phyloP scores from a whole-genome alignment of 2,329 filamentous ascomycete genomes.

The Aspergillus intermedius region DNA sequence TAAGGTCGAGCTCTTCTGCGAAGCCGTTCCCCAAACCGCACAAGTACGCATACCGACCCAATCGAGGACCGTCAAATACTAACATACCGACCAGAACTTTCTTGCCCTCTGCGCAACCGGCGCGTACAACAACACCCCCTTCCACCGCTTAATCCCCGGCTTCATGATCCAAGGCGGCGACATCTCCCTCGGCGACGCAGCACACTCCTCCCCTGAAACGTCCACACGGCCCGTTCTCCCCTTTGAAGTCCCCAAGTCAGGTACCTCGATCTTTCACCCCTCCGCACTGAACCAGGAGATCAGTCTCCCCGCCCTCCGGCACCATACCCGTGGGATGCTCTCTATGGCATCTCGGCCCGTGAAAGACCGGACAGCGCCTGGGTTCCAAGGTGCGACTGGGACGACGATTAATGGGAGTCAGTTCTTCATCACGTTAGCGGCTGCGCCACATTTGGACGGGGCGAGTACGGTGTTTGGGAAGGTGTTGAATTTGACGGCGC shows the following conservation, averaged over 20 bases:
- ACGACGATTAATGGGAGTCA: slow-evolving; percentile 50
- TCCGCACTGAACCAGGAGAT: slow-evolving; percentile 57
- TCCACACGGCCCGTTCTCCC: slow-evolving; percentile 37
- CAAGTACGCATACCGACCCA: slow-evolving; percentile 50
- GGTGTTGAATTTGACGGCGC: slow-evolving; percentile 42
- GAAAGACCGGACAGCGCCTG: slow-evolving; percentile 40
- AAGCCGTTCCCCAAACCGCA: slow-evolving; percentile 85
- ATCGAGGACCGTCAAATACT: neutral
- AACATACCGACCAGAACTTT: slow-evolving; percentile 47
- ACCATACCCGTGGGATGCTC: slow-evolving; percentile 52
- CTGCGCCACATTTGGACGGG: slow-evolving; percentile 58
- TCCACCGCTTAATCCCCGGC: slow-evolving; percentile 56
- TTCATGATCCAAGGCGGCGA: slow-evolving; percentile 62
- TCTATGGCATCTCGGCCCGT: slow-evolving; percentile 53
- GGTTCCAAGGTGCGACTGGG: slow-evolving; percentile 36
- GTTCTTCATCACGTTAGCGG: slow-evolving; percentile 58
- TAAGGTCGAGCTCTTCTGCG: slow-evolving; percentile 95
- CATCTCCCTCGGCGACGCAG: slow-evolving; percentile 40
- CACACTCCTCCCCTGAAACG: slow-evolving; percentile 30
- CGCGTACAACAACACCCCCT: slow-evolving; percentile 55
- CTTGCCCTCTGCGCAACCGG: slow-evolving; percentile 57
- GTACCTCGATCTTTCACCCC: slow-evolving; percentile 49
- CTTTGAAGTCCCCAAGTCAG: slow-evolving; percentile 48
- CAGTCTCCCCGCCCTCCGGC: slow-evolving; percentile 48
- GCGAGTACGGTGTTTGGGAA: slow-evolving; percentile 62